These are phyloP conservation scores for Penicillium angulare DNA, from an alignment of 495 filamentous ascomycete genomes.

Conservation along the genomic window DNA sequence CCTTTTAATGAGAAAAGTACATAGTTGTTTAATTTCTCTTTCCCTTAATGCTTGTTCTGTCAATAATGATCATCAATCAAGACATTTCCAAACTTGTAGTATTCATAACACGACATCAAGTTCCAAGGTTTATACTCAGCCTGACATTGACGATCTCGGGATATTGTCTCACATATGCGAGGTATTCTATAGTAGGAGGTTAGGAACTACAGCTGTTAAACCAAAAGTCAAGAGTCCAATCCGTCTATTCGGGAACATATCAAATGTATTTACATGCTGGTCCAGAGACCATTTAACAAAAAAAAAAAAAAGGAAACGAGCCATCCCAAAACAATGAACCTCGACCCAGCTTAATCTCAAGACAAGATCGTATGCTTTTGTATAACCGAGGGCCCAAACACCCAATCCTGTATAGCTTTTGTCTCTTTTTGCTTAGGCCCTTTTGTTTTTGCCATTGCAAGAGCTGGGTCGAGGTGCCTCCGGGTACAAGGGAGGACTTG, in stretches of 20 bases:
- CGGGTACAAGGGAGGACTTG: neutral
- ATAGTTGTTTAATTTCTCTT: too few relatives aligned
- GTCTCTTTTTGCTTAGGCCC: constrained; percentile 7
- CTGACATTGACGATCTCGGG: too few relatives aligned
- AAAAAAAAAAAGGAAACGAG: neutral
- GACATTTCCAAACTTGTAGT: too few relatives aligned
- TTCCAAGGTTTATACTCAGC: too few relatives aligned
- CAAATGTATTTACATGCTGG: constrained; percentile 36
- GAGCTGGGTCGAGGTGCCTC: neutral
- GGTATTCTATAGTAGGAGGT: neutral
- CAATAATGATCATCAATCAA: too few relatives aligned
- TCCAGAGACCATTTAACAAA: constrained; percentile 2
- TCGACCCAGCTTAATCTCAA: constrained; percentile 1
- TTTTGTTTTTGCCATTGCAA: neutral
- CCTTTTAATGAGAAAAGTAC: too few relatives aligned
- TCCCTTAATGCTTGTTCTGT: too few relatives aligned
- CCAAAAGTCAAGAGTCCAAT: constrained; percentile 21
- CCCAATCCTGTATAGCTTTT: constrained; percentile 5
- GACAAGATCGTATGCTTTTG: constrained; percentile 1
- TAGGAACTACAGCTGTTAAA: neutral
- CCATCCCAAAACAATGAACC: constrained; percentile 1
- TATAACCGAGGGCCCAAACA: constrained; percentile 1
- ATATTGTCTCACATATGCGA: neutral
- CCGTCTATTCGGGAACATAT: constrained; percentile 33
- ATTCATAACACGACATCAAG: too few relatives aligned